Conservation (phyloP, 2,329 filamentous ascomycete species). For the Scedosporium aurantiacum region DNA sequence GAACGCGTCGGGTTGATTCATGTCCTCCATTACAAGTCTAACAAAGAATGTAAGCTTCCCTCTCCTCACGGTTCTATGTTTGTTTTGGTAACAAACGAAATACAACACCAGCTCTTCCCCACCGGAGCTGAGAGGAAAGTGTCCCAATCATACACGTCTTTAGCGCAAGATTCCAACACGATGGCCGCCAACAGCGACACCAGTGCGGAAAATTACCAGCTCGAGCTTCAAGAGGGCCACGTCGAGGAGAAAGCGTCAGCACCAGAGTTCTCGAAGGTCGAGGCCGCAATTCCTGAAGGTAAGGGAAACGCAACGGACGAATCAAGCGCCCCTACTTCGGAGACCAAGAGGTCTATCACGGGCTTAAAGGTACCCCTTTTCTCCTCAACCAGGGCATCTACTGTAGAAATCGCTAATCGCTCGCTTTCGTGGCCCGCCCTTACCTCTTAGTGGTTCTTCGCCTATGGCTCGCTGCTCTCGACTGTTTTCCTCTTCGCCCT, state of each 20-base stretch:
- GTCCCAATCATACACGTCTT: background rate
- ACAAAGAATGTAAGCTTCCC: no score
- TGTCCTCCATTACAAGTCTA: background rate
- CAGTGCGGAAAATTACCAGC: background rate
- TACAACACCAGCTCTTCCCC: background rate
- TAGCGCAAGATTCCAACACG: background rate
- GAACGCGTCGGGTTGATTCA: background rate
- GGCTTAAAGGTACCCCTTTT: background rate
- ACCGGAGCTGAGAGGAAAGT: background rate
- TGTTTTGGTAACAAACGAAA: background rate
- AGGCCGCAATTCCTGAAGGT: background rate
- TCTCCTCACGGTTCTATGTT: background rate
- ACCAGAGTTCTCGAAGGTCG: background rate
- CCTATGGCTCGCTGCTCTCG: background rate
- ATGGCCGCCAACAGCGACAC: background rate
- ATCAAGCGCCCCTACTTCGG: background rate
- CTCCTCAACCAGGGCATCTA: background rate
- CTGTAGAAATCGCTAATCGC: background rate
- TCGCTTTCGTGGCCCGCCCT: background rate
- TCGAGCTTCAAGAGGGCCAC: background rate
- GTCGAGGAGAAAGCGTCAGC: background rate
- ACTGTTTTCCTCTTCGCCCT: background rate
- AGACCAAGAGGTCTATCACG: background rate
- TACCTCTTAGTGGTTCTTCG: background rate
- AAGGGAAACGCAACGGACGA: background rate